These are phyloP conservation scores for Penicillium sp. DNA, from an alignment of 2,329 filamentous ascomycete genomes.

Conservation along the genomic window DNA sequence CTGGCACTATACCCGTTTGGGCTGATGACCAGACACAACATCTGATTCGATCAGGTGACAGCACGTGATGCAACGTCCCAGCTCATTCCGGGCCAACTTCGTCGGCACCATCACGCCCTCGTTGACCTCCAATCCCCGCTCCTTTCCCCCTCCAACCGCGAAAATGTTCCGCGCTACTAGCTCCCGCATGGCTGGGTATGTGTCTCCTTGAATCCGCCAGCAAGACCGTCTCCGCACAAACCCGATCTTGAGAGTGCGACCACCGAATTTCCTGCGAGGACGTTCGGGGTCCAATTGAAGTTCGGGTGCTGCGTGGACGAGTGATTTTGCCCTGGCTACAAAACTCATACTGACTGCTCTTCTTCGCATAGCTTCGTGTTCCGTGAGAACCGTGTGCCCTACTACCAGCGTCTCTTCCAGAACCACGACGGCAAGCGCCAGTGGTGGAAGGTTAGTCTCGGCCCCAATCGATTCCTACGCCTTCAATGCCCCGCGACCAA, in stretches of 20 bases:
- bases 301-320: not conserved
- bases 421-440: constrained; percentile 65
- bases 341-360: constrained; percentile 20
- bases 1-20: constrained; percentile 23
- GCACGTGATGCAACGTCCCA: constrained; percentile 14
- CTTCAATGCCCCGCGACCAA: not conserved
- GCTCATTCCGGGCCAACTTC: constrained; percentile 26
- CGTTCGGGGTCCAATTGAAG: constrained; percentile 15
- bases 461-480: constrained; percentile 3
- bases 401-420: constrained; percentile 69
- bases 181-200: constrained; percentile 48
- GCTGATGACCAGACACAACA: constrained; percentile 23
- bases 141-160: constrained; percentile 30
- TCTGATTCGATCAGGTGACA: constrained; percentile 34
- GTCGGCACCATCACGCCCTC: constrained; percentile 32
- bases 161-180: constrained; percentile 45
- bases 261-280: constrained; percentile 17
- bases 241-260: constrained; percentile 17
- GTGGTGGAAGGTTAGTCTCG: constrained; percentile 66
- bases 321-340: not conserved
- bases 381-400: constrained; percentile 68
- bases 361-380: constrained; percentile 51
- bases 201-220: constrained; percentile 14
- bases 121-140: constrained; percentile 25
- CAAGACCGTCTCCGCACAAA: constrained; percentile 7